Percentiles rank a stretch among this genome's conserved stretches.
phyloP scores from a whole-genome alignment of 768 basidiomycete genomes.

The Tricholoma furcatifolium region DNA sequence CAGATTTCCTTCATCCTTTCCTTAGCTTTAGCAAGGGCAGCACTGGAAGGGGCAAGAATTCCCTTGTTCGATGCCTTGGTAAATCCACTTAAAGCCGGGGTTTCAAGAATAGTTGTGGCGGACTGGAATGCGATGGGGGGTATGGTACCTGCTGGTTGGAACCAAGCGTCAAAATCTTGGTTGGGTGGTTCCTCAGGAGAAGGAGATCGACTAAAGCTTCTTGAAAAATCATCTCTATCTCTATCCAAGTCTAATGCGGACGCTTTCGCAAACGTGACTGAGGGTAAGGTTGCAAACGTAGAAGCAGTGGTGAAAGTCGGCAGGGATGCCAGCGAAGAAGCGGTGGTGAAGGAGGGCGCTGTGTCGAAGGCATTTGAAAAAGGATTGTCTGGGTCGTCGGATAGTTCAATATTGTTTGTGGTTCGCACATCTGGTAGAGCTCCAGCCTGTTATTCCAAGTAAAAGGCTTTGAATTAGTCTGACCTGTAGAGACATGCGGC shows the following conservation, averaged over 20 bases:
- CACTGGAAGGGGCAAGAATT: conserved; percentile 49
- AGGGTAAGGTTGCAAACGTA: conserved; percentile 4
- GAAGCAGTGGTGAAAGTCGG: conserved; percentile 15
- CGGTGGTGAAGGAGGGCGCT: conserved; percentile 7
- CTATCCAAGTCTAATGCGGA: conserved; percentile 16
- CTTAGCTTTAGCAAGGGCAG: conserved; percentile 54
- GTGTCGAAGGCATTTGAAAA: conserved; percentile 23
- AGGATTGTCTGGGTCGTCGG: conserved; percentile 44
- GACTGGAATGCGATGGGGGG: conserved; percentile 35
- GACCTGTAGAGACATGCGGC: conserved; percentile 2
- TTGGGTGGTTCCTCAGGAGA: conserved; percentile 41
- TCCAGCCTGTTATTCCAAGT: neutral
- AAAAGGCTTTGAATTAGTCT: neutral
- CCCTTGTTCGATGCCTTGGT: conserved; percentile 34
- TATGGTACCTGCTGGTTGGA: conserved; percentile 32
- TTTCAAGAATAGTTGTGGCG: conserved; percentile 24
- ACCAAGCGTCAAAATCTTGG: conserved; percentile 49
- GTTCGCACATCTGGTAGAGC: neutral
- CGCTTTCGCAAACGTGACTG: conserved; percentile 28
- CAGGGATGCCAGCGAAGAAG: conserved; percentile 4
- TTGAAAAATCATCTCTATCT: conserved; percentile 8
- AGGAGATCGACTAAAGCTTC: conserved; percentile 29
- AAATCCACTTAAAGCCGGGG: conserved; percentile 22
- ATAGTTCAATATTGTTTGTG: conserved; percentile 7
- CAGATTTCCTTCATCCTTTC: conserved; percentile 47